Evolutionary conservation across 164 flowering plant species (phyloP).

Genomic region (Chimonanthus praecox): DNA sequence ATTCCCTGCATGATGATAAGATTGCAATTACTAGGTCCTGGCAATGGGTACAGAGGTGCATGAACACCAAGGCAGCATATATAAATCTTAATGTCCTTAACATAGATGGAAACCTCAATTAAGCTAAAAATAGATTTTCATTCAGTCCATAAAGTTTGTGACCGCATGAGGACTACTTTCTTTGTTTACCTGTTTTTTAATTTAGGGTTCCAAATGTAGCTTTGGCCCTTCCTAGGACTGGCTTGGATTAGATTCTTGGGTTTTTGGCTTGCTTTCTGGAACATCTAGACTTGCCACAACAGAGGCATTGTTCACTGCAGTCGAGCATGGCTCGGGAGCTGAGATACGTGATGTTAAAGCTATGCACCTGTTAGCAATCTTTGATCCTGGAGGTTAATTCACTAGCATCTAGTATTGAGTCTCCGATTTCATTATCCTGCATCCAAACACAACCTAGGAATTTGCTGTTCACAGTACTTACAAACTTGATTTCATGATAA

Average conservation of each 20-base stretch:
- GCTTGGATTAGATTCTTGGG: neutral
- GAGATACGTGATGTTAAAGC: constrained; percentile 3
- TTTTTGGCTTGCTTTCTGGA: neutral
- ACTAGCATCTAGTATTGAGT: too few relatives aligned
- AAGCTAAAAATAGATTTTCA: too few relatives aligned
- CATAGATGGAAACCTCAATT: neutral
- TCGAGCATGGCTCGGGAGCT: neutral
- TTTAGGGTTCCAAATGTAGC: neutral
- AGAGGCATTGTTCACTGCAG: neutral
- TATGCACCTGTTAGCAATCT: neutral
- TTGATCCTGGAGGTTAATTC: neutral
- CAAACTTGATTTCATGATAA: neutral
- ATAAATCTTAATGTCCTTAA: too few relatives aligned
- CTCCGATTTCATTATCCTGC: too few relatives aligned
- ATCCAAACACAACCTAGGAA: neutral
- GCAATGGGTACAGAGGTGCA: too few relatives aligned
- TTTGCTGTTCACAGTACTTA: neutral
- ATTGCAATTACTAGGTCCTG: too few relatives aligned
- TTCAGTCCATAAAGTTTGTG: neutral
- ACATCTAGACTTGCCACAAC: neutral
- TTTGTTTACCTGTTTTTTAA: neutral
- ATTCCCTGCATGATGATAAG: too few relatives aligned
- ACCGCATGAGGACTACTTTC: neutral
- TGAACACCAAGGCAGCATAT: too few relatives aligned
- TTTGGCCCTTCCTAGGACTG: neutral